Percentiles rank a stretch among this genome's conserved stretches.
Evolutionary conservation across 257 asterid genomes (phyloP).

Genomic region (Lithospermum erythrorhizon): DNA sequence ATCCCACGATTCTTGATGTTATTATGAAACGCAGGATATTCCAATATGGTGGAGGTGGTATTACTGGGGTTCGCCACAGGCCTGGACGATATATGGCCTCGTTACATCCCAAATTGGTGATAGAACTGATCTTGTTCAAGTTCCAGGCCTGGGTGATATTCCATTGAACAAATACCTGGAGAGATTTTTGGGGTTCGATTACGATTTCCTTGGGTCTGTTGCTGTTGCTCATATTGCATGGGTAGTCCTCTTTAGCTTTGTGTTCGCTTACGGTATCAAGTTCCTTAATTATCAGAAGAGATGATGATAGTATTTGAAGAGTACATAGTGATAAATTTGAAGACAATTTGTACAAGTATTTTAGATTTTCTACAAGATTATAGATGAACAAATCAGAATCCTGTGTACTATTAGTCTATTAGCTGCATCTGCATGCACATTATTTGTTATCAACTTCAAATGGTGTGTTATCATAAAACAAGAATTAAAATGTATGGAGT

Average conservation of each 20-base stretch:
- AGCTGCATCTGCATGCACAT: too few relatives aligned
- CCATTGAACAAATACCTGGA: slow-evolving; percentile 27
- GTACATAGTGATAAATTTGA: background rate
- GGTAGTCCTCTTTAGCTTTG: slow-evolving; percentile 20
- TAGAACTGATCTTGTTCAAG: slow-evolving; percentile 8
- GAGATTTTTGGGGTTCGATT: slow-evolving; percentile 22
- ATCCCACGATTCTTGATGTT: too few relatives aligned
- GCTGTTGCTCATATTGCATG: slow-evolving; percentile 37
- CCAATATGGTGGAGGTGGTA: slow-evolving; percentile 66
- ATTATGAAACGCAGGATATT: slow-evolving; percentile 21
- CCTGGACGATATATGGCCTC: slow-evolving; percentile 40
- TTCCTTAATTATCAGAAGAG: slow-evolving; percentile 44
- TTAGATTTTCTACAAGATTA: too few relatives aligned
- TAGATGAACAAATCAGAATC: too few relatives aligned
- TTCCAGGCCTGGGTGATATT: slow-evolving; percentile 29
- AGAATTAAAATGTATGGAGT: too few relatives aligned
- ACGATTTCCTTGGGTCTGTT: slow-evolving; percentile 31
- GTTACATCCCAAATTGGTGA: slow-evolving; percentile 36
- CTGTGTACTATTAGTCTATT: too few relatives aligned
- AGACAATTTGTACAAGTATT: background rate
- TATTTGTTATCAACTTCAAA: too few relatives aligned
- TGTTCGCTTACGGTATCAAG: slow-evolving; percentile 35
- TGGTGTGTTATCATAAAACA: too few relatives aligned
- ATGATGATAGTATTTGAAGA: slow-evolving; percentile 4
- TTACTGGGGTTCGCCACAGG: slow-evolving; percentile 42